Base-by-base conservation (phyloP, 352 stramenopile genomes). In the Poterioochromonas sp. region DNA sequence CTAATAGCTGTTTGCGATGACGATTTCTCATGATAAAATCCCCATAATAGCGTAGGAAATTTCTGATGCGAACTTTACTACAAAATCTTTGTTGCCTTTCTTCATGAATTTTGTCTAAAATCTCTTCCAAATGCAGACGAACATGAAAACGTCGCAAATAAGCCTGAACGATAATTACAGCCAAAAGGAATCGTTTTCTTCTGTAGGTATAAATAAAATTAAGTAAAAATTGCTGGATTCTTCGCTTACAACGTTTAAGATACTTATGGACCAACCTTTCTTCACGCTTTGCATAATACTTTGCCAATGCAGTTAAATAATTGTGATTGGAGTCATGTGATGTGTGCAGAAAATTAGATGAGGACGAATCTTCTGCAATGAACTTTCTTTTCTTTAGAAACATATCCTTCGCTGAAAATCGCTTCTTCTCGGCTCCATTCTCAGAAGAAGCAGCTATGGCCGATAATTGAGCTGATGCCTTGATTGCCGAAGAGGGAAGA, bases 111-210 rank as follows among this genome's bases (percentile, higher is more conserved):
- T 26, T 26, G 1, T 76, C 40, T n/a, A 68, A 12, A 26, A 76
- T 8, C 5, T 62, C 29, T 40, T 5, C 3, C 15, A 76, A 8
- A 22, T 76, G 34, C 11, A 8, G 1, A 34, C 69, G 69, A 2
- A 76, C 69, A n/a, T 39, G 18, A n/a, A 32, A 63, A 8, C 69
- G 12, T 26, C 69, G 12, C 1, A 76, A 39, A 34, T 12, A 1
- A 26, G 69, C 39, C 69, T 76, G 69, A 37, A 76, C 2, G 26
- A 12, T 32, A 11, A 76, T 29, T 22, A 76, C 20, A 11, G 40
- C 11, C 11, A 11, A 11, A 29, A 26, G 11, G 63, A 43, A 73
- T 5, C 29, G 11, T 12, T 32, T 5, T 26, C 29, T 18, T n/a
- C 63, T 5, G 29, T 32, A 43, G 5, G 8, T 29, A 3, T 1